These are phyloP conservation scores for Amphichorda felina DNA, from an alignment of 2,329 filamentous ascomycete genomes.

Conservation along the genomic window DNA sequence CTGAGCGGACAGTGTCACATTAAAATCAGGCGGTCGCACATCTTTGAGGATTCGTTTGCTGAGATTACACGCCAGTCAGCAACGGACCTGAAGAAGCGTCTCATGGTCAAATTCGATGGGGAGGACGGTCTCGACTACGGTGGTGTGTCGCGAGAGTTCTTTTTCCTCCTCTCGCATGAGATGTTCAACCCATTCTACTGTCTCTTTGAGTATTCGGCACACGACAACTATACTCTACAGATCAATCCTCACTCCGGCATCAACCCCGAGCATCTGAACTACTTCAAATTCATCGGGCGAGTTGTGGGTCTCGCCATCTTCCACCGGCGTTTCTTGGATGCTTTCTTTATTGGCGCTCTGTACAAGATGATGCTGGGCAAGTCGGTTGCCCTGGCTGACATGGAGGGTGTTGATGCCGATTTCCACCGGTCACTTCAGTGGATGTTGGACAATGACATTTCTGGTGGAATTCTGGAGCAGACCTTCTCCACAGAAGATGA, in stretches of 20 bases:
- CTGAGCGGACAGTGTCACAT: slow-evolving; percentile 95
- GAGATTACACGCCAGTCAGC: slow-evolving; percentile 96
- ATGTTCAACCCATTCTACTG: slow-evolving; percentile 99
- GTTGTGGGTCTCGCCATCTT: slow-evolving; percentile 97
- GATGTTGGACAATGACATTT: slow-evolving; percentile 97
- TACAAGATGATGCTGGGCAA: slow-evolving; percentile 99
- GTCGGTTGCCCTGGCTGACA: slow-evolving; percentile 81
- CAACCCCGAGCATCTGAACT: slow-evolving; percentile 97
- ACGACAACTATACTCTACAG: slow-evolving; percentile 99
- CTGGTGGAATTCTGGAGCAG: slow-evolving; percentile 80
- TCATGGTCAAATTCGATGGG: slow-evolving; percentile 99
- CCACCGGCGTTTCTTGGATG: slow-evolving; percentile 92
- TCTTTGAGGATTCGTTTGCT: slow-evolving; percentile 97
- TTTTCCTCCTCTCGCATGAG: slow-evolving; percentile 97
- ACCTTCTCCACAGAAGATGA: slow-evolving; percentile 97
- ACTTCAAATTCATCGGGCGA: slow-evolving; percentile 98
- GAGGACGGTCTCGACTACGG: slow-evolving; percentile 98
- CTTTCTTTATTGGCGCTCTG: slow-evolving; percentile 96
- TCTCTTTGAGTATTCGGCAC: slow-evolving; percentile 96
- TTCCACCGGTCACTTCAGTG: slow-evolving; percentile 94
- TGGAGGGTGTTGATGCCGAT: slow-evolving; percentile 98
- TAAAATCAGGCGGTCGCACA: slow-evolving; percentile 91
- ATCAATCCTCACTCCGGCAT: slow-evolving; percentile 99
- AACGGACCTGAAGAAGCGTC: slow-evolving; percentile 89
- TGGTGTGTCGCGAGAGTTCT: slow-evolving; percentile 95